Evolutionary conservation across 2,329 filamentous ascomycete species (phyloP).

Genomic region (Pestalotiopsis sp.): DNA sequence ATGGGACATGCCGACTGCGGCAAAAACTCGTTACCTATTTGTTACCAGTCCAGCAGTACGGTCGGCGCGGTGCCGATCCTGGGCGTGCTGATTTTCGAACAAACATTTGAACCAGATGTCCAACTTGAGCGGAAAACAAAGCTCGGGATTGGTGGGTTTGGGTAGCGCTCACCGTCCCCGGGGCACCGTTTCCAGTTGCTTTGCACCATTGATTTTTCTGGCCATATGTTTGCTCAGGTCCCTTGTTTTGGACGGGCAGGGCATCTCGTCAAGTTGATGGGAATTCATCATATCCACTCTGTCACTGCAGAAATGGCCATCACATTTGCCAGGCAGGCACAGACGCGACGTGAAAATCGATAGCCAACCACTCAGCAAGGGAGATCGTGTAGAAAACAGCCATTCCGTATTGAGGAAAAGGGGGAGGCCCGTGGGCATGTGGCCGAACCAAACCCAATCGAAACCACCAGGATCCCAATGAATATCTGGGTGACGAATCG

Average conservation of each 20-base stretch:
- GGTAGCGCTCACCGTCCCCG: background rate
- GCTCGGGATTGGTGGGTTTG: background rate
- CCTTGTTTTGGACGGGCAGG: background rate
- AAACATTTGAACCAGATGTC: background rate
- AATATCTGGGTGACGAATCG: conserved; percentile 6
- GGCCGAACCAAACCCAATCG: conserved; percentile 8
- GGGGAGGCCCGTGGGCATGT: conserved; percentile 10
- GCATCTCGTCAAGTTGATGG: background rate
- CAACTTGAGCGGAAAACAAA: background rate
- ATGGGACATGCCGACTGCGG: conserved; percentile 1
- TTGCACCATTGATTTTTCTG: background rate
- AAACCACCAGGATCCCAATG: background rate
- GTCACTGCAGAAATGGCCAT: background rate
- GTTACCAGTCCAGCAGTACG: conserved; percentile 1
- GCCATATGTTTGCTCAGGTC: background rate
- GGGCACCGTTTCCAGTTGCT: background rate
- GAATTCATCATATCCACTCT: background rate
- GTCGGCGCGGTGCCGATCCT: background rate
- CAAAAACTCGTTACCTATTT: background rate
- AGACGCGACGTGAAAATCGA: background rate
- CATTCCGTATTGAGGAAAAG: conserved; percentile 1
- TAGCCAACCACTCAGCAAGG: background rate
- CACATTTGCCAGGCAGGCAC: background rate
- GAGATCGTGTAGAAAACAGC: background rate
- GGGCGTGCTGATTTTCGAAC: background rate